Base-by-base conservation (phyloP, 2,329 filamentous ascomycete genomes). In the Pyrenochaeta sp. region DNA sequence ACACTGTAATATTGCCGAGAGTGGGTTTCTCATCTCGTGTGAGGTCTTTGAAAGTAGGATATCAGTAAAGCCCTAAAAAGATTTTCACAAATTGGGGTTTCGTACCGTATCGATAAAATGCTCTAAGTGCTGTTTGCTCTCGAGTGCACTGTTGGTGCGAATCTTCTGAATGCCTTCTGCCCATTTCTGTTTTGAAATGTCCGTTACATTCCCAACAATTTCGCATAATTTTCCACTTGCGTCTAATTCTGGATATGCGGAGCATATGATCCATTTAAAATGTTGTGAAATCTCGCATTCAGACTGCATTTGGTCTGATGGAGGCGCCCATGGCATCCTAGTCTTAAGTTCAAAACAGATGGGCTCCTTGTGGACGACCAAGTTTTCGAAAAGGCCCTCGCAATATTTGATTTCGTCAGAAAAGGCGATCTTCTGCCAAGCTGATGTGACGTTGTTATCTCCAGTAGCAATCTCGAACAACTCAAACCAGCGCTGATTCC, bases 1-100 rank as follows among this genome's bases (percentile, higher is more conserved):
- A 41, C 71, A 75, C 35, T 78, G 77, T 45, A 80, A 58, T 29
- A 80, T 79, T 0, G 78, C 78, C 37, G 65, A 71, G 0, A 79
- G 63, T 1, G 77, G 77, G 46, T 79, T 80, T 0, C 78, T 67
- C 75, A 80, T 79, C 56, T 80, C 78, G 51, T 80, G 69, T 2
- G 62, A 67, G 0, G 69, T 71, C 23, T 27, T 27, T 27, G 23
- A 9, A 9, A 27, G 23, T 9, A 27, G 23, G 4, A 27, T n/a
- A 9, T 27, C 9, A 27, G 23, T 9, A 5, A 4, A 27, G 23
- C 23, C 9, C 4, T 27, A 5, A 5, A 4, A 27, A 27, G 23
- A 9, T 9, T 4, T 27, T 27, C 23, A 27, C 23, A 27, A 27
- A 27, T 27, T 5, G 4, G 23, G 23, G 23, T 27, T 27, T 27